Base-by-base conservation (phyloP, 75 land plant species). In the Azolla pinnata region DNA sequence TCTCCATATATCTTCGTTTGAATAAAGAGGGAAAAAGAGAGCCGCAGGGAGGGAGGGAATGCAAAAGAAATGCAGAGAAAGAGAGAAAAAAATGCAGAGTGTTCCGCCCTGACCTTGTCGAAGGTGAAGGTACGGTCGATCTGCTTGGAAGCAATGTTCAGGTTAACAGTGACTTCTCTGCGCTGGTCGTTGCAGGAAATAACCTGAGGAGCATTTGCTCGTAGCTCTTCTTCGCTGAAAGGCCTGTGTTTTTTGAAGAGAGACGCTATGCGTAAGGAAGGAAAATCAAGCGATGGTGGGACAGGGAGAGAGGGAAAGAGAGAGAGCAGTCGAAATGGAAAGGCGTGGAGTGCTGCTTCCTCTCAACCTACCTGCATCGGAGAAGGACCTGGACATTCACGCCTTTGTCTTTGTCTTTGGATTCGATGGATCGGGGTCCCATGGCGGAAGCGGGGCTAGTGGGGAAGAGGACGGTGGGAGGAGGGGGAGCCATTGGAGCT, bases 71-170 rank as follows among this genome's bases (percentile, higher is more conserved):
- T 42, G 17, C 21, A 30, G 35, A 0, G 24, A n/a, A n/a, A n/a
- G n/a, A n/a, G n/a, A n/a, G n/a, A n/a, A n/a, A n/a, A n/a, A n/a
- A n/a, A n/a, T n/a, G n/a, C n/a, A n/a, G n/a, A n/a, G n/a, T n/a
- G n/a, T n/a, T n/a, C n/a, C 17, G 7, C 27, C 16, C 28, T 31
- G 32, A 87, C 91, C 87, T 87, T 87, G 40, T 87, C 91, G 44
- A 87, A 87, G 7, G 87, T 83, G 57, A 87, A 87, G 48, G 82
- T 73, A 56, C 90, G 57, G 54, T 86, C 90, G 26, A 83, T 53
- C 34, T 83, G 86, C 65, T 86, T 86, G 29, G 86, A 79, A 24
- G 91, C 91, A 17, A 87, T 87, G 54, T 64, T 75, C 75, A 84
- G 91, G 8, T 78, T 70, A 16, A 87, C 84, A 0, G 88, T 54